These are phyloP conservation scores for Candida bentonensis DNA, from an alignment of 805 yeast genomes.

Conservation along the genomic window DNA sequence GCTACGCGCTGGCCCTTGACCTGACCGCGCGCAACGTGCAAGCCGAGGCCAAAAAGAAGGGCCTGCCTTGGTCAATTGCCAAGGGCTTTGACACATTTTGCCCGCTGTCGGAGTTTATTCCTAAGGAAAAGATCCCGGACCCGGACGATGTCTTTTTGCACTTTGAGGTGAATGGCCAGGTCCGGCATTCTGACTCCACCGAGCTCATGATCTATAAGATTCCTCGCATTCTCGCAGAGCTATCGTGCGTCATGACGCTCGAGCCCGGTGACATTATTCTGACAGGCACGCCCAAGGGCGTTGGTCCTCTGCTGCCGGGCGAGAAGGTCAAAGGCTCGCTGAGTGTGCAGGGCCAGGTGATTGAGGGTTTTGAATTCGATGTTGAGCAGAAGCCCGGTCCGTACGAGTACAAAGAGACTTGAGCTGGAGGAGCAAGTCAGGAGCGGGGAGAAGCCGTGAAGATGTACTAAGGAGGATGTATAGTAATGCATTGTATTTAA, in stretches of 20 bases:
- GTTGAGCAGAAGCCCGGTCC: constrained; percentile 49
- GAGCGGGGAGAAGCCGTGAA: too few relatives aligned
- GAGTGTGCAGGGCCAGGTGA: constrained; percentile 36
- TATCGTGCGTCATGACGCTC: constrained; percentile 83
- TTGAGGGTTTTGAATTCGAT: constrained; percentile 36
- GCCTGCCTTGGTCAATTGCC: constrained; percentile 92
- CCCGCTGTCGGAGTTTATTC: constrained; percentile 68
- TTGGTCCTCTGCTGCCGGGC: constrained; percentile 72
- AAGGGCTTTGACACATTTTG: constrained; percentile 94
- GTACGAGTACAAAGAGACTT: constrained; percentile 36
- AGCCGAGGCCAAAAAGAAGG: constrained; percentile 84
- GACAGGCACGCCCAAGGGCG: constrained; percentile 98
- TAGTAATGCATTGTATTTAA: too few relatives aligned
- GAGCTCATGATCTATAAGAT: constrained; percentile 79
- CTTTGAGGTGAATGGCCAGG: constrained; percentile 55
- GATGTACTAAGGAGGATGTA: too few relatives aligned
- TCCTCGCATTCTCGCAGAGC: constrained; percentile 61
- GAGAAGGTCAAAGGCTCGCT: constrained; percentile 59
- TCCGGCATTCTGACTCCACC: constrained; percentile 59
- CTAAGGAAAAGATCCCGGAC: constrained; percentile 50
- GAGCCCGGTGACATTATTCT: constrained; percentile 82
- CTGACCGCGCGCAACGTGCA: constrained; percentile 94
- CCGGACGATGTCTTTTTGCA: constrained; percentile 57
- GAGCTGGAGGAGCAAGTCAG: constrained; percentile 1
- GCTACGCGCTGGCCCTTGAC: constrained; percentile 83